These are phyloP conservation scores for Fonsecaea multimorphosa DNA, from an alignment of 2,329 filamentous ascomycete species.

Conservation along the genomic window DNA sequence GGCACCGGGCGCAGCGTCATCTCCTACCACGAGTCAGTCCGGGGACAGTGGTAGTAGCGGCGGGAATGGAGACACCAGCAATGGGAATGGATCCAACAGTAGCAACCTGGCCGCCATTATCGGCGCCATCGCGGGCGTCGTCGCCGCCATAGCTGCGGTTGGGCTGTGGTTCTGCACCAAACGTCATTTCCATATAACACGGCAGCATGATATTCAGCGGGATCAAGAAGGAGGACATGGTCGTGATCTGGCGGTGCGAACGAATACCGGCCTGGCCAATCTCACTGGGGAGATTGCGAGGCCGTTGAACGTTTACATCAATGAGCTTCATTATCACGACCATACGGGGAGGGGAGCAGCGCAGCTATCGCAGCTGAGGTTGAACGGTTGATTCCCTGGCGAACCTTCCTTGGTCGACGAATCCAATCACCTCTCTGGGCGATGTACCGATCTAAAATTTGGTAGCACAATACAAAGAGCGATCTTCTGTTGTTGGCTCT, in stretches of 20 bases:
- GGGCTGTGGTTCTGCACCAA: neutral
- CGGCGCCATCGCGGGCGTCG: neutral
- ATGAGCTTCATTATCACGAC: neutral
- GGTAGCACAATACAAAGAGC: too few relatives aligned
- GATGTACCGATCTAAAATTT: too few relatives aligned
- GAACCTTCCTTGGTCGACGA: too few relatives aligned
- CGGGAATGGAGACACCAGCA: neutral
- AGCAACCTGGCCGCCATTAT: neutral
- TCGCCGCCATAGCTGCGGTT: neutral
- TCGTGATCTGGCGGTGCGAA: neutral
- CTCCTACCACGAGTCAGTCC: neutral
- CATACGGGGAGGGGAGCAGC: neutral
- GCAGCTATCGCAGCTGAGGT: too few relatives aligned
- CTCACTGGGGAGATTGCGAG: neutral
- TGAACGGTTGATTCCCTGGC: neutral
- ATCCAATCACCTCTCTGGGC: too few relatives aligned
- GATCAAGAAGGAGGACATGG: neutral
- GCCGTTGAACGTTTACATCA: neutral
- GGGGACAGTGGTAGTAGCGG: neutral
- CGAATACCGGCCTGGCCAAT: neutral
- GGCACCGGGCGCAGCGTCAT: neutral
- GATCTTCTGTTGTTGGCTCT: too few relatives aligned
- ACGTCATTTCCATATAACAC: neutral
- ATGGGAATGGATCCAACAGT: neutral
- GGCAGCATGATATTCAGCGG: neutral